Base-by-base conservation (phyloP, 2,329 filamentous ascomycete genomes). In the Teratosphaeria nubilosa region DNA sequence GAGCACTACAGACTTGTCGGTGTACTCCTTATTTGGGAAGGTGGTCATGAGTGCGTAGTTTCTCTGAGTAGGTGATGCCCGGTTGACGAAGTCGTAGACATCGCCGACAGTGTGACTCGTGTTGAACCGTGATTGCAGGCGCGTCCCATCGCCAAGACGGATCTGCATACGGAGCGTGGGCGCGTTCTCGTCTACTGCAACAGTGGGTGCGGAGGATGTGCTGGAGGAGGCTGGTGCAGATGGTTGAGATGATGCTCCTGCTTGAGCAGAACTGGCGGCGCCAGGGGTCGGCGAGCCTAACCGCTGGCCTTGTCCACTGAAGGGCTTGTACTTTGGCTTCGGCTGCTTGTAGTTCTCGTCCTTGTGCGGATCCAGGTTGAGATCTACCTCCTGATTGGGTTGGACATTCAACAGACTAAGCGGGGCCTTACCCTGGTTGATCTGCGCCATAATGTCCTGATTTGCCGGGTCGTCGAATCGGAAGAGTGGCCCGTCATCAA, bases 41-140 rank as follows among this genome's bases (percentile, higher is more conserved):
- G 88, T 92, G 0, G 89, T 94, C 63, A 86, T 87, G 51, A 95
- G 76, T 2, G 89, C 86, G 79, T 87, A 94, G 3, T 79, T 66
- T n/a, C 88, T 80, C 45, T 73, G 69, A 6, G 79, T 79, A 0
- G 84, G 71, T 27, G 82, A 85, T 0, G 87, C 81, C n/a, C 80
- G 78, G 59, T 82, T 76, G 60, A 92, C 83, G 66, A 92, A 92
- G 9, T 79, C 77, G 72, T 94, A 92, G 9, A 95, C 80, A 63
- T 92, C 86, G 16, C 84, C 86, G 53, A 95, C 75, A 0, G 88
- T 94, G 65, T 90, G 86, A 0, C 82, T 86, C 0, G 86, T 85
- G 75, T 94, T 94, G 76, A 95, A 95, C 9, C 88, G 83, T 27
- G 86, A 88, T n/a, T 86, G 84, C 25, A 94, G 76, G 51, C 88